Evolutionary conservation across 257 asterid species (phyloP).

Genomic region (Solanum bukasovii): DNA sequence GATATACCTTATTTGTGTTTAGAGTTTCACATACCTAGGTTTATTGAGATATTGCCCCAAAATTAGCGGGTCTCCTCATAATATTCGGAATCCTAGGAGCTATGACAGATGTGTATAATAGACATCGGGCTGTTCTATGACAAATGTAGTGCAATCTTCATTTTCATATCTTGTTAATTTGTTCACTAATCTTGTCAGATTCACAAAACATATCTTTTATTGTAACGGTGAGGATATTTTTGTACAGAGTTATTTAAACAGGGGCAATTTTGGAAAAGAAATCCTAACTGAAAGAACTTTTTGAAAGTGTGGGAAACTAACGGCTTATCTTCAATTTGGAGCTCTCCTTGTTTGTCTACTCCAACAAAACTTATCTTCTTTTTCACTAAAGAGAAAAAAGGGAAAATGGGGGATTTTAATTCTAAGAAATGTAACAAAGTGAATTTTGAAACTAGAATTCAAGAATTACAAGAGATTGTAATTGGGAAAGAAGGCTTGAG

Average conservation of each 20-base stretch:
- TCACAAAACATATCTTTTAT: background rate
- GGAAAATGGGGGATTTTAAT: background rate
- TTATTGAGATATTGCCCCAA: background rate
- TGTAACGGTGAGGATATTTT: background rate
- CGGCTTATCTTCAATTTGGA: constrained; percentile 15
- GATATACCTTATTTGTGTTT: background rate
- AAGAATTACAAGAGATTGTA: background rate
- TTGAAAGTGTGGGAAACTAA: background rate
- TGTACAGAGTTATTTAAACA: background rate
- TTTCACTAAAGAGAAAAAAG: background rate
- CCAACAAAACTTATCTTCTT: background rate
- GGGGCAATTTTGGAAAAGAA: background rate
- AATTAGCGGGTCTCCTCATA: background rate
- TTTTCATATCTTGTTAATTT: background rate
- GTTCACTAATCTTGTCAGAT: background rate
- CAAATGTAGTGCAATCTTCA: background rate
- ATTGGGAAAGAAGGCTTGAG: constrained; percentile 30
- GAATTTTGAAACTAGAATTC: background rate
- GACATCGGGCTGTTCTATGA: background rate
- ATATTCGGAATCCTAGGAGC: background rate
- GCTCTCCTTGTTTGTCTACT: constrained; percentile 4
- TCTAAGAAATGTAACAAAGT: background rate
- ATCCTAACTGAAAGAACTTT: background rate
- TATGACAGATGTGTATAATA: background rate
- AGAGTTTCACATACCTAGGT: background rate